Conservation (phyloP, 176 grass and related monocot genomes). For the Saccharum spontaneum region DNA sequence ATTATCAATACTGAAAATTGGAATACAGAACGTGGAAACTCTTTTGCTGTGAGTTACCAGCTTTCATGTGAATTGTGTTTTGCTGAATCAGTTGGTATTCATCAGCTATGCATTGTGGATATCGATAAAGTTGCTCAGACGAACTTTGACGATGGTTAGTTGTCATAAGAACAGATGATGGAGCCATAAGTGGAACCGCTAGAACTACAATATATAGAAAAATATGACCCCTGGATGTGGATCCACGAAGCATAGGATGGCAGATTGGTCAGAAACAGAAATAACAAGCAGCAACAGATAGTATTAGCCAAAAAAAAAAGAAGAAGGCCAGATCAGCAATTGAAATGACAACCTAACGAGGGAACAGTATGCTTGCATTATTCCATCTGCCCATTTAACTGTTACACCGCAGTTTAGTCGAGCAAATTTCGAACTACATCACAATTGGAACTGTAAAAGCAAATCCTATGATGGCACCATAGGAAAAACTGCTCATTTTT, state of each 20-base stretch:
- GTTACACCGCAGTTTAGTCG: background rate
- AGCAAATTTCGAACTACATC: background rate
- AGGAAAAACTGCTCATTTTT: constrained; percentile 18
- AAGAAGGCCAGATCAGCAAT: background rate
- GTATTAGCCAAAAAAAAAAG: background rate
- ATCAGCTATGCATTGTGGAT: background rate
- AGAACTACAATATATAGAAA: background rate
- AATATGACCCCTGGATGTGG: background rate
- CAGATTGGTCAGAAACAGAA: background rate
- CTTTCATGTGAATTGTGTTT: background rate
- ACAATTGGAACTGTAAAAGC: background rate
- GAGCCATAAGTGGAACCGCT: background rate
- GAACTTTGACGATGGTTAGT: background rate
- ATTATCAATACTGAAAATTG: background rate
- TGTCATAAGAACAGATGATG: background rate
- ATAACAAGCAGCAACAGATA: background rate
- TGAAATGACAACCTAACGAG: background rate
- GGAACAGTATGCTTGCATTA: constrained; percentile 7
- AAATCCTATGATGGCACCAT: constrained; percentile 25
- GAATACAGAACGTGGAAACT: background rate
- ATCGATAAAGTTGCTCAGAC: background rate
- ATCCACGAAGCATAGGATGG: background rate
- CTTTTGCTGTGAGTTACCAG: background rate
- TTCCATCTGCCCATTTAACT: constrained; percentile 21
- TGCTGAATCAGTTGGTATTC: background rate